A percentile compares a stretch with the other conserved stretches of the same genome.
Conservation (phyloP, 2,329 filamentous ascomycete species). For the Alternaria sp. region DNA sequence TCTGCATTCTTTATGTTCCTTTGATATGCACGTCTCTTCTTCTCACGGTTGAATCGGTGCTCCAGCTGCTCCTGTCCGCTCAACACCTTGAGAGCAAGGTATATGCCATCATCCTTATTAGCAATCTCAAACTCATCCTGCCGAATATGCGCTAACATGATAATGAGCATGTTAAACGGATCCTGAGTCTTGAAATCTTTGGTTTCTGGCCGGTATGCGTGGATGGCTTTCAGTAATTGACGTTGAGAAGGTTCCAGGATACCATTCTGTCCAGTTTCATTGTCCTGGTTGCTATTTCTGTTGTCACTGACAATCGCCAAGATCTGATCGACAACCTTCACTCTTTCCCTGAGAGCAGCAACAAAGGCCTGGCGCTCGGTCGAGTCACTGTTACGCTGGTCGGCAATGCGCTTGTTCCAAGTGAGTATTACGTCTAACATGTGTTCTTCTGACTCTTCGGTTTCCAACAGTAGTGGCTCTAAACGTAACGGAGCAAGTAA, state of each 20-base stretch:
- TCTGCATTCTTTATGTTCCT: constrained; percentile 9
- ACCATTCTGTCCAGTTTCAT: background rate
- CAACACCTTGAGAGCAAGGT: constrained; percentile 19
- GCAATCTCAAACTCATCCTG: constrained; percentile 18
- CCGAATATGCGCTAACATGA: constrained; percentile 26
- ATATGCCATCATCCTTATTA: constrained; percentile 18
- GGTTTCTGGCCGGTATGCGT: constrained; percentile 27
- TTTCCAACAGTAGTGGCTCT: background rate
- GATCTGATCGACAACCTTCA: background rate
- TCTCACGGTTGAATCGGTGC: constrained; percentile 2
- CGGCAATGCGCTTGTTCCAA: constrained; percentile 24
- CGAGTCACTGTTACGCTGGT: background rate
- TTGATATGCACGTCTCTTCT: background rate
- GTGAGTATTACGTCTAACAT: constrained; percentile 18
- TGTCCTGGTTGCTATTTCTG: background rate
- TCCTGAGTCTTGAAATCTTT: constrained; percentile 17
- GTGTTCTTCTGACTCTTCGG: constrained; percentile 19
- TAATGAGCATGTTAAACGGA: constrained; percentile 17
- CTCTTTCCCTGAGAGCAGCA: constrained; percentile 13
- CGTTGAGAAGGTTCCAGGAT: constrained; percentile 8
- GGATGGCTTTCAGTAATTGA: constrained; percentile 19
- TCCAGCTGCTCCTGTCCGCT: constrained; percentile 5
- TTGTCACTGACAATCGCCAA: background rate
- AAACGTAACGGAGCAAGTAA: constrained; percentile 22
- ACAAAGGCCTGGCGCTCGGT: constrained; percentile 9